Conservation (phyloP, 2,329 filamentous ascomycete species). For the Fusarium humuli region DNA sequence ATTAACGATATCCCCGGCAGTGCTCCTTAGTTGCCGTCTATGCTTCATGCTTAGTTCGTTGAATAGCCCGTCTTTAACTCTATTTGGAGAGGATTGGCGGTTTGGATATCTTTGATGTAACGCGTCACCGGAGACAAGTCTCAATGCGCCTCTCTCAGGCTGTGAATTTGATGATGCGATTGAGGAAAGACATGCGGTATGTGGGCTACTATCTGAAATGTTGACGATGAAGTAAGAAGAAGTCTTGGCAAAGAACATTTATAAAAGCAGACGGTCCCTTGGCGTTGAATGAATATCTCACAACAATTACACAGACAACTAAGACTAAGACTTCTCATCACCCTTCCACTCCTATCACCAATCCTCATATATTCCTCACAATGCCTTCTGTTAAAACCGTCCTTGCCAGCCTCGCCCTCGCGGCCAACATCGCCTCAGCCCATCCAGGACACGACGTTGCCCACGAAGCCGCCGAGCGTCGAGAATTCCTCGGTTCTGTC, state of each 20-base stretch:
- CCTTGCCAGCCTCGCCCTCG: constrained; percentile 26
- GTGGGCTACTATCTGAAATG: constrained; percentile 3
- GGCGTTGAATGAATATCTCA: neutral
- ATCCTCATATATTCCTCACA: neutral
- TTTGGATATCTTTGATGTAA: neutral
- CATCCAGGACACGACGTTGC: constrained; percentile 63
- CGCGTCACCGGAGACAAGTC: constrained; percentile 6
- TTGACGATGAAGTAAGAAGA: neutral
- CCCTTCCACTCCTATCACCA: neutral
- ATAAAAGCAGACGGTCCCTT: neutral
- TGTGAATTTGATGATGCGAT: neutral
- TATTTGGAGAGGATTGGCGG: constrained; percentile 1
- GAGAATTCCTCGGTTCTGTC: constrained; percentile 54
- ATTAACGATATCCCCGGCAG: constrained; percentile 6
- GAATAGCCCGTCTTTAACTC: neutral
- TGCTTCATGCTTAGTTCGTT: constrained; percentile 19
- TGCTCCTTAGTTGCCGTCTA: constrained; percentile 13
- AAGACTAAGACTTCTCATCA: too few relatives aligned
- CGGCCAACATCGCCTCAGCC: constrained; percentile 45
- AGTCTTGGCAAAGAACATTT: neutral
- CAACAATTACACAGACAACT: neutral
- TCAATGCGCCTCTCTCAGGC: constrained; percentile 1
- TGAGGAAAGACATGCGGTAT: neutral
- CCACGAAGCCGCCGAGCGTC: constrained; percentile 62
- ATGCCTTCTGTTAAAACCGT: constrained; percentile 33